A percentile compares a stretch with the other conserved stretches of the same genome.
These are phyloP conservation scores for Fusarium cicatricum DNA, from an alignment of 2,329 filamentous ascomycete genomes.

Conservation along the genomic window DNA sequence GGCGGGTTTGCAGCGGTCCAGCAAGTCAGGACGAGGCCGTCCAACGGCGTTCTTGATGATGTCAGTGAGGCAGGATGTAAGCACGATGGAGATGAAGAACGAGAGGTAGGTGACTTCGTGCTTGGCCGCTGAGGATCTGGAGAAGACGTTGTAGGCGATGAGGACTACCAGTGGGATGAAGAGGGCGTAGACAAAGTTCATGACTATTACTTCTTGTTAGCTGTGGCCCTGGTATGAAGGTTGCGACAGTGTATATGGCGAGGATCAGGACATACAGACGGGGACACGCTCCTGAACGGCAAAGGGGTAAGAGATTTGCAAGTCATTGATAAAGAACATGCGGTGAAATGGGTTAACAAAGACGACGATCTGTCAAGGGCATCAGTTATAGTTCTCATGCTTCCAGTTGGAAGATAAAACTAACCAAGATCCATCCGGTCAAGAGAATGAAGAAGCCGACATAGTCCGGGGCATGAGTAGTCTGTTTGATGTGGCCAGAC, in stretches of 20 bases:
- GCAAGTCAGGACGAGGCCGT: constrained; percentile 69
- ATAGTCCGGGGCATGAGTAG: constrained; percentile 90
- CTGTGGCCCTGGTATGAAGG: not conserved
- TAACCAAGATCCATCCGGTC: constrained; percentile 69
- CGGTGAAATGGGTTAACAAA: constrained; percentile 85
- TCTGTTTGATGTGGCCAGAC: constrained; percentile 52
- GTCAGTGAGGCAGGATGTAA: constrained; percentile 87
- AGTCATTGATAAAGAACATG: constrained; percentile 90
- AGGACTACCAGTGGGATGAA: constrained; percentile 75
- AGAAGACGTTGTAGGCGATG: constrained; percentile 68
- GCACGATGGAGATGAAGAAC: constrained; percentile 77
- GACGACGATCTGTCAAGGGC: constrained; percentile 39
- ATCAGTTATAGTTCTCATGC: constrained; percentile 1
- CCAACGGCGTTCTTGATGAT: constrained; percentile 89
- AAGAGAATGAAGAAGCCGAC: constrained; percentile 78
- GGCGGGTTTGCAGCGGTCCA: constrained; percentile 81
- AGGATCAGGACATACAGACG: constrained; percentile 63
- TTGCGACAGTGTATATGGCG: not conserved
- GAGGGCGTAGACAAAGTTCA: constrained; percentile 82
- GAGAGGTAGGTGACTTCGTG: constrained; percentile 86
- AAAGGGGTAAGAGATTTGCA: constrained; percentile 85
- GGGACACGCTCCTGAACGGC: constrained; percentile 85
- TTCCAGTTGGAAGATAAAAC: constrained; percentile 28
- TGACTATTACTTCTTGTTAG: constrained; percentile 52
- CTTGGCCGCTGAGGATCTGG: constrained; percentile 75